These are phyloP conservation scores for Mediolabrus comicus DNA, from an alignment of 108 stramenopile species.

Conservation along the genomic window DNA sequence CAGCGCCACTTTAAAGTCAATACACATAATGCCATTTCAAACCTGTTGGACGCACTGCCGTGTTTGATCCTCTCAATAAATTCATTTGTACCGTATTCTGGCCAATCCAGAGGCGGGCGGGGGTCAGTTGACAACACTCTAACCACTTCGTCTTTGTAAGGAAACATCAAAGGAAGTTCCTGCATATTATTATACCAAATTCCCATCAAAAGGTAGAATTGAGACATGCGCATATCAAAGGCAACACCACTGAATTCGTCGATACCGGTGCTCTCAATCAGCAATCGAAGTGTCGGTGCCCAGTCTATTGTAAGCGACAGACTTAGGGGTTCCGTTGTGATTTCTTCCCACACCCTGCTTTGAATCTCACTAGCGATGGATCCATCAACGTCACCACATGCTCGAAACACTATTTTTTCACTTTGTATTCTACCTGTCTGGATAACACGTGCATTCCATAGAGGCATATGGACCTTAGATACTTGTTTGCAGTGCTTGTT, in stretches of 20 bases:
- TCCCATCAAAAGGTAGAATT: conserved; percentile 73
- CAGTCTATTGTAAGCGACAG: conserved; percentile 60
- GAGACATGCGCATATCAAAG: conserved; percentile 69
- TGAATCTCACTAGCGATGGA: conserved; percentile 14
- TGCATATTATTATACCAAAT: conserved; percentile 87
- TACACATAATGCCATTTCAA: conserved; percentile 11
- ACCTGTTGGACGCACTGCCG: neutral
- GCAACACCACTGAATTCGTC: conserved; percentile 12
- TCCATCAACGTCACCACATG: conserved; percentile 3
- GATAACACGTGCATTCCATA: conserved; percentile 29
- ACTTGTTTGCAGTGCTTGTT: conserved; percentile 9
- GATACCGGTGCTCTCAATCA: conserved; percentile 40
- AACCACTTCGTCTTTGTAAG: conserved; percentile 47
- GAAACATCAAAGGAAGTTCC: conserved; percentile 77
- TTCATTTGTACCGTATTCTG: conserved; percentile 74
- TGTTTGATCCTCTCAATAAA: conserved; percentile 49
- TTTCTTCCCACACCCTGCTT: conserved; percentile 62
- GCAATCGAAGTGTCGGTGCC: conserved; percentile 60
- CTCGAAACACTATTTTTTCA: conserved; percentile 45
- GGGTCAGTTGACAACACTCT: conserved; percentile 35
- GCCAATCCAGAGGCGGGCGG: conserved; percentile 57
- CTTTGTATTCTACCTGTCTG: conserved; percentile 40
- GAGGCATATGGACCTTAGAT: conserved; percentile 25
- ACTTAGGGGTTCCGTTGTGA: conserved; percentile 48
- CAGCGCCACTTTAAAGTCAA: conserved; percentile 2